Evolutionary conservation across 1,284 basidiomycete genomes (phyloP).

Genomic region (Cutaneotrichosporon mucoides): DNA sequence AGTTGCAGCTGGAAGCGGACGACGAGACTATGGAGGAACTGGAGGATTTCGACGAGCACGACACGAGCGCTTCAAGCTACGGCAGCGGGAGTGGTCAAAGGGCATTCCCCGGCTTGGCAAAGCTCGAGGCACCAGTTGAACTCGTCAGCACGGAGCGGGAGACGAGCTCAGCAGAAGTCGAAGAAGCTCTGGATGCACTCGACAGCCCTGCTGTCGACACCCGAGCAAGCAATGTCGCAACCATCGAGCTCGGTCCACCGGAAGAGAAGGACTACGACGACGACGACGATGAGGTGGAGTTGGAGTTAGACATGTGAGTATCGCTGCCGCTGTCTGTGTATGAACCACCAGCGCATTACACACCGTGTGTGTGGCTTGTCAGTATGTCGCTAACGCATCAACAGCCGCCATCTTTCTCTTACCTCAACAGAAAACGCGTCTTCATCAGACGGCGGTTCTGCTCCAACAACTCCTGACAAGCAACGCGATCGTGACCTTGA

Average conservation of each 20-base stretch:
- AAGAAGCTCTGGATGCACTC: not conserved
- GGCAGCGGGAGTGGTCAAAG: too few relatives aligned
- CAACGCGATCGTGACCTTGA: not conserved
- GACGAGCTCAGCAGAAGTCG: not conserved
- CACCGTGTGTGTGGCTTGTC: too few relatives aligned
- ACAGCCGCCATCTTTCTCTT: not conserved
- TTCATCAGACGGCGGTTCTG: not conserved
- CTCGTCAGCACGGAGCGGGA: not conserved
- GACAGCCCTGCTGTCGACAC: too few relatives aligned
- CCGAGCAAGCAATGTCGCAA: too few relatives aligned
- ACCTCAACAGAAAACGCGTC: not conserved
- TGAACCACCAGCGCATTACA: too few relatives aligned
- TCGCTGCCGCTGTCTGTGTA: not conserved
- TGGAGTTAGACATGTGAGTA: conserved; percentile 9
- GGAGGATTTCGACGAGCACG: conserved; percentile 3
- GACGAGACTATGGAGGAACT: conserved; percentile 3
- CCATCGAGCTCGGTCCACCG: not conserved
- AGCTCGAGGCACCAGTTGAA: not conserved
- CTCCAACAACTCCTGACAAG: not conserved
- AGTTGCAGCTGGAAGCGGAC: not conserved
- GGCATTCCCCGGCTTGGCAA: too few relatives aligned
- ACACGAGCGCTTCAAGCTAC: not conserved
- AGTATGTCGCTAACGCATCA: too few relatives aligned
- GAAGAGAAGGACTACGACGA: not conserved
- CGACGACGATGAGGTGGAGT: conserved; percentile 3